Evolutionary conservation across 2,329 filamentous ascomycete genomes (phyloP).

Genomic region (Ophiostoma sp.): DNA sequence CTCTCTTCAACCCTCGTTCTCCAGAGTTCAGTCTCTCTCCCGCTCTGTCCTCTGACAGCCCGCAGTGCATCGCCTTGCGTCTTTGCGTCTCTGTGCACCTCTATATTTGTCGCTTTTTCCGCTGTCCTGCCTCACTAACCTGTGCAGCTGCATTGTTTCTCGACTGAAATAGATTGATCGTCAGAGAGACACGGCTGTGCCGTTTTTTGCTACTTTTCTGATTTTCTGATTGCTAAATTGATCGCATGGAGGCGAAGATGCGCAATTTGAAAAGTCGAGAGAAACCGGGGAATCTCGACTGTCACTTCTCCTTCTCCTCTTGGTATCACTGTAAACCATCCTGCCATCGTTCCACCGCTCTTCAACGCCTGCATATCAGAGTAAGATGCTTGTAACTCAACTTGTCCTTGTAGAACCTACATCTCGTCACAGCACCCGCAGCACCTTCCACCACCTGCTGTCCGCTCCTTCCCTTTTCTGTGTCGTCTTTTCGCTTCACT

Average conservation of each 20-base stretch:
- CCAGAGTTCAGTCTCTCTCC: not conserved
- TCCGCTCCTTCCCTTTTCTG: not conserved
- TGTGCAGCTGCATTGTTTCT: not conserved
- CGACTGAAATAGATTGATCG: not conserved
- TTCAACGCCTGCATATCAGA: not conserved
- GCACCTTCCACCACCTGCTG: not conserved
- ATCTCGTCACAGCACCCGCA: constrained; percentile 11
- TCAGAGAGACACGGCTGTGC: not conserved
- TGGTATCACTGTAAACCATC: not conserved
- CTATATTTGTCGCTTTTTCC: not conserved
- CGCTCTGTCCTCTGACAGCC: not conserved
- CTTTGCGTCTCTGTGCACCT: not conserved
- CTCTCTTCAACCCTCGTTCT: not conserved
- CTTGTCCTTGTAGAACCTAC: constrained; percentile 17
- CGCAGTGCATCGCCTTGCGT: not conserved
- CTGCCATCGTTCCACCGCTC: not conserved
- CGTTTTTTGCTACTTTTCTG: not conserved
- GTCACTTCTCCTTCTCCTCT: not conserved
- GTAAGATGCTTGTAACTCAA: not conserved
- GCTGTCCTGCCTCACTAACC: not conserved
- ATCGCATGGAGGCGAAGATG: constrained; percentile 7
- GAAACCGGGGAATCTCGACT: not conserved
- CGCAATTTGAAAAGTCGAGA: not conserved
- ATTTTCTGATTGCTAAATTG: not conserved
- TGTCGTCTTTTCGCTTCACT: not conserved